Evolutionary conservation across 768 basidiomycete species (phyloP), one percentile per base, ranked within the genome.

Genomic region (Clitopilus hobsonii): DNA sequence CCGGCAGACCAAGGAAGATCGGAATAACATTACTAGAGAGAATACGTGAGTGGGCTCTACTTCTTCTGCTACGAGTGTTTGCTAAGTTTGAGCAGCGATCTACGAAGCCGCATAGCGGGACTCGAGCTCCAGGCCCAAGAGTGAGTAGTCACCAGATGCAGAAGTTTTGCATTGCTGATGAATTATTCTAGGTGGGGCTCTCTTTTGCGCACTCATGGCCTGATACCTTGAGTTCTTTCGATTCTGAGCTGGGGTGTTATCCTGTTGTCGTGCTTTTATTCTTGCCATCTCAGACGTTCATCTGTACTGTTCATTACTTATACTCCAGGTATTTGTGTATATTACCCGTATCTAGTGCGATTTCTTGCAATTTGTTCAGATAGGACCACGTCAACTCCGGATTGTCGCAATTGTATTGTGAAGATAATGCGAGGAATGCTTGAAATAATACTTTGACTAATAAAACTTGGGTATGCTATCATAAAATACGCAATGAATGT

Each of bases 91-190:
- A 10, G 18, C 61, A 92, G 91, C 45, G 77, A 84, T 68, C 69
- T 93, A 28, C 89, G 85, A 67, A 81, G 84, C 57, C 83, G 78
- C 56, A 63, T 94, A 51, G 79, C 83, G 38, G 88, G 91, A 67
- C 65, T 78, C 28, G 88, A 92, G 67, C 71, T 85, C 61, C 86
- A 93, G 67, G 81, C 83, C 56, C 88, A 91, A 68, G 88, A 93
- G 90, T 94, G 66, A 62, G 88, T 77, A 27, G 27, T 51, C 36
- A 54, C 27, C 47, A n/a, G 52, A 29, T 55, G n/a, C 20, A 30
- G 52, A 49, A 16, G 45, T 51, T 18, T 51, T 32, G 10, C 50
- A 36, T 25, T 22, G 16, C 62, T 61, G 51, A 58, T 61, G 58
- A n/a, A 54, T 30, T 50, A 38, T 58, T 53, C 28, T 54, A 91